Evolutionary conservation across 164 flowering plant species (phyloP), one percentile per base, ranked within the genome.

Genomic region (Santalum album): DNA sequence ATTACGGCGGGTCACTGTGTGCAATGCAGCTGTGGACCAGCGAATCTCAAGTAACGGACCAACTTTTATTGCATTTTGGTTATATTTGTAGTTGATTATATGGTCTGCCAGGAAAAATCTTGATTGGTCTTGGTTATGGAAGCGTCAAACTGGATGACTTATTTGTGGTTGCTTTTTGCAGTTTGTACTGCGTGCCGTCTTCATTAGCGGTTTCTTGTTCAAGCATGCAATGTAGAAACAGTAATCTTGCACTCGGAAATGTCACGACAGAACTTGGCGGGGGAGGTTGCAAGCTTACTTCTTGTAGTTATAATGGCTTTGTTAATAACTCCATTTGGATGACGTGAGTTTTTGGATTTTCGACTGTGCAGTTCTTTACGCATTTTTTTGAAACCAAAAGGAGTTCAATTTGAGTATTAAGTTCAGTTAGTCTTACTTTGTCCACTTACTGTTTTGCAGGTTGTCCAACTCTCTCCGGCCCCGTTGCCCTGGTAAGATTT

Each of bases 1-100:
- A 81, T 90, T 53, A 75, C 89, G 14, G 96, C 96, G 12, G 76
- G 95, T 59, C 95, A 90, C 61, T 94, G 99, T 57, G 90, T 94
- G 47, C 95, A 89, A 64, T 94, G 99, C 81, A 90, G 99, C 55
- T 94, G 99, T 49, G 95, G 81, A 25, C 96, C 86, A 0, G 92
- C 90, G 54, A 82, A 73, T 71, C 87, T 71, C 63, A 80, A 80
- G 95, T 90, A 78, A 75, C 22, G 53, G n/a, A 52, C 23, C 23
- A 25, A 12, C 22, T 25, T 49, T 38, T 6, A 16, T 59, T 39
- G 18, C 18, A 12, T 62, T 56, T 55, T 24, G 21, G 16, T 15
- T 52, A 17, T 22, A 19, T 22, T 61, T 20, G 12, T 23, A 27
- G 45, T 12, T n/a, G n/a, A n/a, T n/a, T n/a, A n/a, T n/a, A n/a